Evolutionary conservation across 495 filamentous ascomycete genomes (phyloP), one percentile per base, ranked within the genome.

Genomic region (Penicillium lividum): DNA sequence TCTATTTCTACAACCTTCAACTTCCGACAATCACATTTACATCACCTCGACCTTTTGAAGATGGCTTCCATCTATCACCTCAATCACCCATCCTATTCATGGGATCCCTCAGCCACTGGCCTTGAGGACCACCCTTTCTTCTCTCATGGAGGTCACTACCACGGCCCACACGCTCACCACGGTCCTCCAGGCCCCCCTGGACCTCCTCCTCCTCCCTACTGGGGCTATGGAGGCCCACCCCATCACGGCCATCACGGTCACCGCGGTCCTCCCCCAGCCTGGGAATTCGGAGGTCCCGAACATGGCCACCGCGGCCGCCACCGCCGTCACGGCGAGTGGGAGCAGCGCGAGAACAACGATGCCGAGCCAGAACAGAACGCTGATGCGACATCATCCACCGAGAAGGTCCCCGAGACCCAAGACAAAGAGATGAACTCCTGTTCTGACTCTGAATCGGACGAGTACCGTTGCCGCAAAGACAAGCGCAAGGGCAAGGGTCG

Each of bases 111-210:
- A 45, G 54, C 63, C 46, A 59, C 59, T 6, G 54, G 52, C 38
- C 62, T 78, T 7, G 70, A 78, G 51, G 58, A 75, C 29, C 73
- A 76, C 59, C 72, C 75, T 34, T 73, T 75, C 69, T 73, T 73
- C 52, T 62, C 68, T 30, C 68, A 68, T 60, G 61, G 51, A 36
- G 59, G 63, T 33, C 63, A 57, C 42, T 54, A 57, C 60, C 57
- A 48, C 18, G 52, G 50, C 54, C 52, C 43, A 10, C 65, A 36
- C 36, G 57, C 27, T 42, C 44, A 27, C 42, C 31, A 28, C 34
- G 28, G 51, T 5, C 59, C 54, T 42, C 55, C 51, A 27, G 61
- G 58, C 43, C 50, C 47, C 48, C 56, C 45, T 31, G 46, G 30
- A 10, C 48, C 48, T 51, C 55, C 28, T 22, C 22, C 22, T 44